Base-by-base conservation (phyloP, 2,329 filamentous ascomycete genomes). In the Scleromitrula shiraiana region DNA sequence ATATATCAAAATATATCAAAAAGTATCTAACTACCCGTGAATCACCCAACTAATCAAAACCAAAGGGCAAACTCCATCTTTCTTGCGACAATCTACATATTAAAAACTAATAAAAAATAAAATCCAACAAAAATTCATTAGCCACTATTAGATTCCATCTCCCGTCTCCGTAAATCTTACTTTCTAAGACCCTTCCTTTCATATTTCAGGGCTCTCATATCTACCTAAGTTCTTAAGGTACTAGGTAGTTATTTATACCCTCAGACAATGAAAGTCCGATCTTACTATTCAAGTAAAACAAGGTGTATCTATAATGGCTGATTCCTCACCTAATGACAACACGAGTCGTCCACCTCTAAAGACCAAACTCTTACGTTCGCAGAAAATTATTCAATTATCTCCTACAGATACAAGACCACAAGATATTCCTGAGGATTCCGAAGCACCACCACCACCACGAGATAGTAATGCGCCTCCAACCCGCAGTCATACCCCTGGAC, bases 401-500 rank as follows among this genome's bases (percentile, higher is more conserved):
- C 60, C 69, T 46, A 60, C 65, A 52, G 62, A 65, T 50, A 57
- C 57, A 51, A 56, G 53, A 58, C 55, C 61, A 48, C 60, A 63
- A 49, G 63, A 64, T 52, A 64, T 63, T 24, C 59, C 58, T 50
- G 63, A 70, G 54, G 62, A 68, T 49, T 62, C 63, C 24, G 65
- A 67, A 44, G 46, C 49, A 61, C 49, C 66, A 67, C 51, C 65
- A 61, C 47, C 59, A 59, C 36, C 44, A 23, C 44, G 36, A 41
- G 44, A 46, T 14, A n/a, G n/a, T n/a, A 41, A 46, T 46, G 15
- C 59, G 62, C 46, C 64, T 52, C 65, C 71, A 40, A 61, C 76
- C 37, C 72, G 78, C 55, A 80, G 73, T 59, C 78, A 82, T 61
- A 82, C 78, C 1, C 78, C 78, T 1, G 77, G 78, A 49, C 77